phyloP scores from a whole-genome alignment of 768 basidiomycete genomes.

The Calocera viscosa region DNA sequence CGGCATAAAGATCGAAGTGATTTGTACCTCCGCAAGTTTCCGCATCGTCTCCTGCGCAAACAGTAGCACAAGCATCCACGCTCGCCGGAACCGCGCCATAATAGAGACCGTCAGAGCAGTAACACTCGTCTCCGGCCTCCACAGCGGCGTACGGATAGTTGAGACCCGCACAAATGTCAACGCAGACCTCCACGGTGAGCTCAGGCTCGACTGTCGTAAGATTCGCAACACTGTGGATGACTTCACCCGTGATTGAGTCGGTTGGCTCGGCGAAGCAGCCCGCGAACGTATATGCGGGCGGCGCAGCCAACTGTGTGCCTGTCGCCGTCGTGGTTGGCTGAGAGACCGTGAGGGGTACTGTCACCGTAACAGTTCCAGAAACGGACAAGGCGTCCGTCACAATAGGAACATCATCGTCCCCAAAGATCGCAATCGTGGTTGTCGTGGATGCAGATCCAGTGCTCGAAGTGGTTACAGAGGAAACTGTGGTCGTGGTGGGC shows the following conservation, averaged over 20 bases:
- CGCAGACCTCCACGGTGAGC: background rate
- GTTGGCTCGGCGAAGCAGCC: slow-evolving; percentile 1
- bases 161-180: background rate
- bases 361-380: background rate
- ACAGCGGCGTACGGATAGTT: slow-evolving; percentile 1
- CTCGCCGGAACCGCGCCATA: background rate
- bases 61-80: background rate
- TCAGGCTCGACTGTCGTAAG: background rate
- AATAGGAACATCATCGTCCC: background rate
- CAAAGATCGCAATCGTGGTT: background rate
- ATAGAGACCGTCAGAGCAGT: background rate
- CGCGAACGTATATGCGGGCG: background rate
- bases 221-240: slow-evolving; percentile 1
- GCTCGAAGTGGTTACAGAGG: background rate
- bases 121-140: background rate
- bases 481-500: background rate
- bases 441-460: background rate
- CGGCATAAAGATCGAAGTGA: background rate
- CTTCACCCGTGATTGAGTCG: background rate
- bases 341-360: background rate
- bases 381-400: background rate
- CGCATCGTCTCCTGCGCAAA: background rate
- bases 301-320: background rate
- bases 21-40: background rate
- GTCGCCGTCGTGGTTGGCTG: background rate